phyloP scores from a whole-genome alignment of 2,329 filamentous ascomycete species.

The Botrytis hyacinthi region DNA sequence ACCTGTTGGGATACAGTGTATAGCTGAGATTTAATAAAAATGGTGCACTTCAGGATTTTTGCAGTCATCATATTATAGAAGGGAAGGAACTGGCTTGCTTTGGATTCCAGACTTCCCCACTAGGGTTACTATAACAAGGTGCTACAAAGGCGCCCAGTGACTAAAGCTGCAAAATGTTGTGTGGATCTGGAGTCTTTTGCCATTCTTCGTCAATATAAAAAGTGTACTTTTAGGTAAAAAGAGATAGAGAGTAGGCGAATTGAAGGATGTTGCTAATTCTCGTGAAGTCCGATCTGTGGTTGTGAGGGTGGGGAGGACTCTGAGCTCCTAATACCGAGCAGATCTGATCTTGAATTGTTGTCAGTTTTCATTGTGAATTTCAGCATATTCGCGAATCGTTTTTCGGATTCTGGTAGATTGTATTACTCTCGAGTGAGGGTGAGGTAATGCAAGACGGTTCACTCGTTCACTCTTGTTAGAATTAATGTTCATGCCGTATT shows the following conservation, averaged over 20 bases:
- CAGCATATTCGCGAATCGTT: not conserved
- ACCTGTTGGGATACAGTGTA: not conserved
- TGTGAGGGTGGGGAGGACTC: not conserved
- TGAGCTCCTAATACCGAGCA: not conserved
- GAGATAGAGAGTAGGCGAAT: not conserved
- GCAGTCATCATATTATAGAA: not conserved
- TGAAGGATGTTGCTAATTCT: not conserved
- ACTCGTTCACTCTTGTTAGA: not conserved
- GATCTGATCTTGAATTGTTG: not conserved
- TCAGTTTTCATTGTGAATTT: not conserved
- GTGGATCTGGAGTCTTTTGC: not conserved
- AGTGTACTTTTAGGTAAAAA: not conserved
- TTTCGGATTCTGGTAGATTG: not conserved
- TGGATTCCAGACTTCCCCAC: not conserved
- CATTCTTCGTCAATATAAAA: accelerated
- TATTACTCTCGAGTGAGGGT: not conserved
- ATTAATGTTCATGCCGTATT: not conserved
- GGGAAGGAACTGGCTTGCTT: not conserved
- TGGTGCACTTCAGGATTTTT: no score
- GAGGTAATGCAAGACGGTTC: not conserved
- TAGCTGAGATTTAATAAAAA: not conserved
- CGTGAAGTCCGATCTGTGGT: not conserved
- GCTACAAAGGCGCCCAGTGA: not conserved
- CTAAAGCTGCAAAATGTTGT: not conserved
- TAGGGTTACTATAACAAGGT: not conserved